Percentiles rank a stretch among this genome's conserved stretches.
Conservation (phyloP, 768 basidiomycete species). For the Pleurotus ostreatus region DNA sequence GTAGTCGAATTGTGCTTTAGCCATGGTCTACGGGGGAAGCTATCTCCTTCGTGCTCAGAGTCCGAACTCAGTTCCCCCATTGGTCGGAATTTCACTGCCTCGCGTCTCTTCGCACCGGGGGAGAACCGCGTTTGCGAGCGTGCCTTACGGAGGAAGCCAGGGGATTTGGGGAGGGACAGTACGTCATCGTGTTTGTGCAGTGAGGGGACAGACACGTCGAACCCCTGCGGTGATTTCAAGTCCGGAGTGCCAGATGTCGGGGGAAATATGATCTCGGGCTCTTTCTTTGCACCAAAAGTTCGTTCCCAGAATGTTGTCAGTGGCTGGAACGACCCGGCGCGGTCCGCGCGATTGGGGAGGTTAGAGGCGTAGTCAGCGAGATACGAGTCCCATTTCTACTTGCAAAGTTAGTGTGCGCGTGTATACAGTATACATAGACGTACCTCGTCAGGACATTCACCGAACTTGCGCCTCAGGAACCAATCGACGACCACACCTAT, state of each 20-base stretch:
- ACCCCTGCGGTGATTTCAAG: constrained; percentile 9
- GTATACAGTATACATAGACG: constrained; percentile 10
- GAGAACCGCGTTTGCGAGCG: constrained; percentile 13
- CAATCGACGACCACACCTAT: constrained; percentile 50
- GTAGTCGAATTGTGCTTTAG: constrained; percentile 17
- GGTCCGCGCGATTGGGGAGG: constrained; percentile 48
- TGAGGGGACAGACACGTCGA: neutral
- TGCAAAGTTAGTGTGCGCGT: constrained; percentile 1
- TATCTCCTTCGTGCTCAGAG: constrained; percentile 28
- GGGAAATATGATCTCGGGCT: constrained; percentile 1
- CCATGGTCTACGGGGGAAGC: constrained; percentile 17
- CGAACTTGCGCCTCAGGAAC: constrained; percentile 49
- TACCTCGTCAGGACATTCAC: constrained; percentile 70
- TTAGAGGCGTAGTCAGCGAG: constrained; percentile 54
- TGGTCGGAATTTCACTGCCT: constrained; percentile 23
- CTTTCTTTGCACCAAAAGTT: constrained; percentile 25
- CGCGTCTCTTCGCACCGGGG: constrained; percentile 13
- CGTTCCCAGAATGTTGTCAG: constrained; percentile 51
- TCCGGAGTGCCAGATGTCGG: constrained; percentile 12
- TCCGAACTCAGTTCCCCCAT: constrained; percentile 19
- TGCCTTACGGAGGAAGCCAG: constrained; percentile 17
- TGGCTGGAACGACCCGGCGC: constrained; percentile 58
- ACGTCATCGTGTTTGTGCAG: constrained; percentile 11
- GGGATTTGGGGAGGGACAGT: constrained; percentile 18
- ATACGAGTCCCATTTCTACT: constrained; percentile 67